These are phyloP conservation scores for Xylariales sp. DNA, from an alignment of 2,329 filamentous ascomycete genomes.

Conservation along the genomic window DNA sequence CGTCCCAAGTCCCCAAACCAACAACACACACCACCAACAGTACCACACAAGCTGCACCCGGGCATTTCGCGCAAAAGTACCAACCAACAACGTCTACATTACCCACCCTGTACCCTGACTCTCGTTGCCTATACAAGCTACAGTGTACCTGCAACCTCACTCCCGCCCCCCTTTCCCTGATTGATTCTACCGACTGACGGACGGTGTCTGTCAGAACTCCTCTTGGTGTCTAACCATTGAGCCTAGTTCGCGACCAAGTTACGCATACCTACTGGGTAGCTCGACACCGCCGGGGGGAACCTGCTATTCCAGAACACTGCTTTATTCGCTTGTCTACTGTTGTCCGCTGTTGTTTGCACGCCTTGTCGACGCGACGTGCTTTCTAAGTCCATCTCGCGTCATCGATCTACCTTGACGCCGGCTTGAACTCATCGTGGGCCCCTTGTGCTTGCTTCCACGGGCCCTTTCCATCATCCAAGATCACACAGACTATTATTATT, in stretches of 20 bases:
- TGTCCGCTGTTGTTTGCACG: conserved; percentile 13
- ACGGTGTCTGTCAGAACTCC: conserved; percentile 15
- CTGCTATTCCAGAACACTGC: conserved; percentile 5
- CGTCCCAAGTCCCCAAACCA: conserved; percentile 4
- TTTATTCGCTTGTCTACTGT: neutral
- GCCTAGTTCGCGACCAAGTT: conserved; percentile 33
- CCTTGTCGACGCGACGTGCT: conserved; percentile 30
- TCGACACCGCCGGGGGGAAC: conserved; percentile 25
- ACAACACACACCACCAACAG: conserved; percentile 25
- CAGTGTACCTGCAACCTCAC: conserved; percentile 35
- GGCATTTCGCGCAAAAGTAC: conserved; percentile 35
- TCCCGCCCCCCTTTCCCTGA: conserved; percentile 24
- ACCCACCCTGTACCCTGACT: conserved; percentile 38
- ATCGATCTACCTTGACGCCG: conserved; percentile 9
- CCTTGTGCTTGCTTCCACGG: conserved; percentile 16
- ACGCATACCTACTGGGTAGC: conserved; percentile 6
- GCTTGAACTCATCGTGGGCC: conserved; percentile 6
- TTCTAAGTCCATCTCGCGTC: conserved; percentile 10
- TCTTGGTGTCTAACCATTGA: conserved; percentile 34
- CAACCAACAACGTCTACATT: conserved; percentile 32
- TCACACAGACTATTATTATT: neutral
- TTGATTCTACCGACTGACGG: conserved; percentile 8
- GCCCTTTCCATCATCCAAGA: conserved; percentile 3
- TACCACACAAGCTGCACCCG: conserved; percentile 35
- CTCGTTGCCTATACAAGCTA: conserved; percentile 33